These are phyloP conservation scores for Plasmodium blacklocki DNA, from an alignment of 169 alveolate species.

Conservation along the genomic window DNA sequence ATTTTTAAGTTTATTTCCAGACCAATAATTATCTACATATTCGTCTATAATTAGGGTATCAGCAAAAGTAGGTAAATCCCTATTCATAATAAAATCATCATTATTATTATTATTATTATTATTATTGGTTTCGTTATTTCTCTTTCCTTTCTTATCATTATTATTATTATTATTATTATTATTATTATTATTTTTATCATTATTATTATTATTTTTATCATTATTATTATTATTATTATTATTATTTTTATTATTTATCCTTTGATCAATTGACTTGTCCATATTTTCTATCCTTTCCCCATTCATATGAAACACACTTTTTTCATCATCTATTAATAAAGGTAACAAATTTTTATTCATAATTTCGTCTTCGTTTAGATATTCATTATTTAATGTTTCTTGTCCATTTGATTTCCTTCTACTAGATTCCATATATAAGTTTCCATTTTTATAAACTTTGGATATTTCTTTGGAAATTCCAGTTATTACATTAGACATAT, in stretches of 20 bases:
- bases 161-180: background rate
- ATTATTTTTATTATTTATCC: background rate
- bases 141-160: background rate
- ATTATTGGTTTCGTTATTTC: background rate
- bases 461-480: conserved; percentile 72
- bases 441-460: conserved; percentile 42
- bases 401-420: background rate
- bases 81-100: background rate
- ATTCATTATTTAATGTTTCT: background rate
- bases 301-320: background rate
- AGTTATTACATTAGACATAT: conserved; percentile 59
- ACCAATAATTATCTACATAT: conserved; percentile 62
- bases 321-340: background rate
- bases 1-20: conserved; percentile 49
- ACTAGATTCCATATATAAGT: background rate
- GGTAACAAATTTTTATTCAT: conserved; percentile 1
- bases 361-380: background rate
- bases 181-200: background rate
- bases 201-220: no score
- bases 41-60: conserved; percentile 53
- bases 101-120: background rate
- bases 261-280: background rate
- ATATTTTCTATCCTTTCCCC: background rate
- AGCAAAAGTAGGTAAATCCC: background rate
- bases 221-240: background rate